These are phyloP conservation scores for Gymnopilus junonius DNA, from an alignment of 768 basidiomycete genomes.

Conservation along the genomic window DNA sequence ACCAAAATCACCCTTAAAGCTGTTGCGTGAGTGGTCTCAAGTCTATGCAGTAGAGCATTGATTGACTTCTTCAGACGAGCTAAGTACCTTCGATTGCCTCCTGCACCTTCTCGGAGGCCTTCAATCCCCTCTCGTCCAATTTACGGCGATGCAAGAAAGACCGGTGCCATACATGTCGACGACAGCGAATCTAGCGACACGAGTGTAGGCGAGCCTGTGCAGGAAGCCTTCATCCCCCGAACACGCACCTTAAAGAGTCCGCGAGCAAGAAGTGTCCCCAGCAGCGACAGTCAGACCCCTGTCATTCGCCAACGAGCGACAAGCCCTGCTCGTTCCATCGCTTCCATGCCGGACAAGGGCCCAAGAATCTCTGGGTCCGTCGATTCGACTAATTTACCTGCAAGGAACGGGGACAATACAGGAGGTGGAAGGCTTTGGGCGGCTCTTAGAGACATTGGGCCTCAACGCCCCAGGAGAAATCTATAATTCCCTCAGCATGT, in stretches of 20 bases:
- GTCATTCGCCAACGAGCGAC: slow-evolving; percentile 15
- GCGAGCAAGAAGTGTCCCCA: slow-evolving; percentile 20
- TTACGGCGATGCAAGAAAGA: slow-evolving; percentile 14
- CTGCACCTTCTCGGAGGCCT: slow-evolving; percentile 47
- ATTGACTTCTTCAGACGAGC: slow-evolving; percentile 60
- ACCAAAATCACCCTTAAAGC: slow-evolving; percentile 79
- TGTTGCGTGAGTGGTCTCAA: slow-evolving; percentile 67
- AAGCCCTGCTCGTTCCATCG: slow-evolving; percentile 30
- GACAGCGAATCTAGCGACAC: slow-evolving; percentile 32
- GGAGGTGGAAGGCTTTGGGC: slow-evolving; percentile 27
- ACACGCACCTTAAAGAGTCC: slow-evolving; percentile 2
- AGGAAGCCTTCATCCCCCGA: slow-evolving; percentile 3
- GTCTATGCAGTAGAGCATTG: neutral
- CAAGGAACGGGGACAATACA: slow-evolving; percentile 3
- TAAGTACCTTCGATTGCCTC: slow-evolving; percentile 77
- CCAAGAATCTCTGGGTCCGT: slow-evolving; percentile 16
- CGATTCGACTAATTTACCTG: slow-evolving; percentile 8
- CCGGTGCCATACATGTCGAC: slow-evolving; percentile 26
- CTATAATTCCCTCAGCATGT: slow-evolving; percentile 13
- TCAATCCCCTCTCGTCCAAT: slow-evolving; percentile 26
- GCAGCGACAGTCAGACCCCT: slow-evolving; percentile 24
- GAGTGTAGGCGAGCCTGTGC: slow-evolving; percentile 6
- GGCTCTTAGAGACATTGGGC: slow-evolving; percentile 24
- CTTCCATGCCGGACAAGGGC: slow-evolving; percentile 26
- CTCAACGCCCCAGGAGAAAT: slow-evolving; percentile 19